Conservation (phyloP, 2,329 filamentous ascomycete species). For the Venturia nashicola region DNA sequence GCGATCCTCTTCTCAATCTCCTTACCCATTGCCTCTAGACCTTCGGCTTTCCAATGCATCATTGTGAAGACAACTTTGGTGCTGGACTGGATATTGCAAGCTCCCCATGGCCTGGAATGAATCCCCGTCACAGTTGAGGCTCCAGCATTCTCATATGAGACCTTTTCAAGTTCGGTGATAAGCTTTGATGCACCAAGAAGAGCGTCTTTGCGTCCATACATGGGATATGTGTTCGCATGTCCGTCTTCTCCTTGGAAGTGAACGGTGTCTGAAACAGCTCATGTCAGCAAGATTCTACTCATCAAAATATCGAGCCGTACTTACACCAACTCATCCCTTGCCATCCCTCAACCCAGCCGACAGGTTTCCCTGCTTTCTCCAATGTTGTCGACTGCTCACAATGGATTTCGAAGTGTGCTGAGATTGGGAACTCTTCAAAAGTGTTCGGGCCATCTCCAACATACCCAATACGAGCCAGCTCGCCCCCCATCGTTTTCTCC, state of each 20-base stretch:
- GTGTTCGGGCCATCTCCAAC: slow-evolving; percentile 17
- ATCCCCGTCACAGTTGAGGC: slow-evolving; percentile 19
- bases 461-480: slow-evolving; percentile 21
- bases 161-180: slow-evolving; percentile 15
- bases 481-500: slow-evolving; percentile 17
- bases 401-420: slow-evolving; percentile 17
- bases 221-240: slow-evolving; percentile 13
- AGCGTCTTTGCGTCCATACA: slow-evolving; percentile 12
- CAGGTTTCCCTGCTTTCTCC: slow-evolving; percentile 14
- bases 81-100: slow-evolving; percentile 20
- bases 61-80: slow-evolving; percentile 15
- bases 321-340: slow-evolving; percentile 19
- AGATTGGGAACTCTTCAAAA: slow-evolving; percentile 14
- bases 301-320: neutral
- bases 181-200: slow-evolving; percentile 16
- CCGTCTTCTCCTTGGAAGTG: slow-evolving; percentile 13
- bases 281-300: neutral
- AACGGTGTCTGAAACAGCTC: slow-evolving; percentile 9
- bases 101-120: slow-evolving; percentile 6
- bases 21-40: slow-evolving; percentile 16
- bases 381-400: slow-evolving; percentile 15
- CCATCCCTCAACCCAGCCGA: slow-evolving; percentile 16
- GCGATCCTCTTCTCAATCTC: slow-evolving; percentile 14
- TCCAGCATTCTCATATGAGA: slow-evolving; percentile 11
- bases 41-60: slow-evolving; percentile 16